Percentiles rank a stretch among this genome's conserved stretches.
These are phyloP conservation scores for Penicillium macrosclerotiorum DNA, from an alignment of 495 filamentous ascomycete species.

Conservation along the genomic window DNA sequence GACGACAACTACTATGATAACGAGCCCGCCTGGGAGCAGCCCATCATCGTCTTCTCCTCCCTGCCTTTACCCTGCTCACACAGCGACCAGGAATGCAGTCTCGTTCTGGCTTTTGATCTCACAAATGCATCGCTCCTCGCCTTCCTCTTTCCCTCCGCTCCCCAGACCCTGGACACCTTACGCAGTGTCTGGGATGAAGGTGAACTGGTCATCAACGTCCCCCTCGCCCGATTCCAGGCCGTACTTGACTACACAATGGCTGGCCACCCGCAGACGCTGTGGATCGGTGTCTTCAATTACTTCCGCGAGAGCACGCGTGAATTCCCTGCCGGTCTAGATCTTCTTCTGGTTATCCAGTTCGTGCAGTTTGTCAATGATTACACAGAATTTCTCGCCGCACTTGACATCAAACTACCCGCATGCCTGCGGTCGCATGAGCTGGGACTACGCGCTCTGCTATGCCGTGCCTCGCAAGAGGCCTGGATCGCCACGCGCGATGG, in stretches of 20 bases:
- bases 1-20: no score
- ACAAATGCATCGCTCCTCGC: constrained; percentile 21
- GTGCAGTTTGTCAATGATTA: constrained; percentile 36
- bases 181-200: constrained; percentile 30
- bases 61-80: constrained; percentile 26
- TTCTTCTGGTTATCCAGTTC: constrained; percentile 33
- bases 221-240: constrained; percentile 9
- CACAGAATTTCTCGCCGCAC: no score
- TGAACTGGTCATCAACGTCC: constrained; percentile 15
- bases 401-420: no score
- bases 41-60: constrained; percentile 22
- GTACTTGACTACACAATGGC: constrained; percentile 8
- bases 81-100: constrained; percentile 13
- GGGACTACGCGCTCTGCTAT: no score
- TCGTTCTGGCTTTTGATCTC: constrained; percentile 35
- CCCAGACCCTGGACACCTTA: constrained; percentile 23
- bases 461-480: no score
- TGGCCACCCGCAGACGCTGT: constrained; percentile 3
- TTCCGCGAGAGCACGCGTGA: constrained; percentile 7
- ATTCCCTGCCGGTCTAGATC: constrained; percentile 30
- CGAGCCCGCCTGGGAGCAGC: neutral
- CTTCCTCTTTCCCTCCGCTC: constrained; percentile 28
- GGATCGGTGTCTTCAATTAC: constrained; percentile 11
- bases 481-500: no score
- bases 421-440: no score